A percentile compares a stretch with the other conserved stretches of the same genome.
These are phyloP conservation scores for Deakozyma indianensis DNA, from an alignment of 805 yeast species.

Conservation along the genomic window DNA sequence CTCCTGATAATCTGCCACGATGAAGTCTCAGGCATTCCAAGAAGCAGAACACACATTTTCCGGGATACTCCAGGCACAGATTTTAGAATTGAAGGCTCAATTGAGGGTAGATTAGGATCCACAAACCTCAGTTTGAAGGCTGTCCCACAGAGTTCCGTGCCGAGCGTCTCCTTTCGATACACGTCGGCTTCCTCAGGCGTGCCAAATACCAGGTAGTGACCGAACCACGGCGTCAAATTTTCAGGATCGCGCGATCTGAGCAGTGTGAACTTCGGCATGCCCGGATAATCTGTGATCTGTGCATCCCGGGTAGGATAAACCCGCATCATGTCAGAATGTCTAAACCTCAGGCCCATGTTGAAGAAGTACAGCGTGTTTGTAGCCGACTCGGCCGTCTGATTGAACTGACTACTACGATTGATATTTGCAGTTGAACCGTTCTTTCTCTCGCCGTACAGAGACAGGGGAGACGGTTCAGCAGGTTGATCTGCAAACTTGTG, in stretches of 20 bases:
- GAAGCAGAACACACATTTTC: slow-evolving; percentile 15
- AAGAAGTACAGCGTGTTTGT: slow-evolving; percentile 22
- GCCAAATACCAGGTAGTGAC: slow-evolving; percentile 41
- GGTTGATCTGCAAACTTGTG: background rate
- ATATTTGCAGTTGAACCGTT: background rate
- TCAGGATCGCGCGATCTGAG: slow-evolving; percentile 36
- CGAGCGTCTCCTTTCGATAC: slow-evolving; percentile 35
- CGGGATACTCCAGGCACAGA: slow-evolving; percentile 14
- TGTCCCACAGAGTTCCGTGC: slow-evolving; percentile 37
- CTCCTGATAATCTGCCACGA: slow-evolving; percentile 13
- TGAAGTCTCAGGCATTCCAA: slow-evolving; percentile 18
- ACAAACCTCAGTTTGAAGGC: slow-evolving; percentile 33
- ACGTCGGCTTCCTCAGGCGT: slow-evolving; percentile 33
- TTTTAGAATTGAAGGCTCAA: slow-evolving; percentile 13
- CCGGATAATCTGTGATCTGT: slow-evolving; percentile 12
- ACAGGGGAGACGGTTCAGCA: background rate
- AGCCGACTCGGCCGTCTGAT: slow-evolving; percentile 7
- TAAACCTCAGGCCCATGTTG: slow-evolving; percentile 16
- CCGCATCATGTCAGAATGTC: slow-evolving; percentile 19
- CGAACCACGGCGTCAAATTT: slow-evolving; percentile 30
- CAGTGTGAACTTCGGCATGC: slow-evolving; percentile 22
- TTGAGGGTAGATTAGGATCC: slow-evolving; percentile 15
- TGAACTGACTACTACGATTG: background rate
- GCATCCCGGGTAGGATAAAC: slow-evolving; percentile 14
- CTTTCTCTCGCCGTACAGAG: background rate